These are phyloP conservation scores for Diaporthe vaccinii DNA, from an alignment of 2,329 filamentous ascomycete species.

Conservation along the genomic window DNA sequence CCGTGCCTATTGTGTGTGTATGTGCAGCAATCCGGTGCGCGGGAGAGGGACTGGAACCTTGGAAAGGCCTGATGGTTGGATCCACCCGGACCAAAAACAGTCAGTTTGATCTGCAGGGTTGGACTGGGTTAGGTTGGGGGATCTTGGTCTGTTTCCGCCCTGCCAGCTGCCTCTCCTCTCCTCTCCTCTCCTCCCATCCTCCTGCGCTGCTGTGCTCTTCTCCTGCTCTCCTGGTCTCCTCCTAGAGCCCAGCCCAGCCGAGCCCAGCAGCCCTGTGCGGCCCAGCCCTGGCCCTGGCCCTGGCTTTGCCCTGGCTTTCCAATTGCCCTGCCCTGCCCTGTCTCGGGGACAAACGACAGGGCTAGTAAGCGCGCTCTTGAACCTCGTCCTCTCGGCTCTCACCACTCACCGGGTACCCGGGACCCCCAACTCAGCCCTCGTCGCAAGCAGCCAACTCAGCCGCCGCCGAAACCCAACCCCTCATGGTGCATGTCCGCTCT, in stretches of 20 bases:
- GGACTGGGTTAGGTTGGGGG: conserved; percentile 26
- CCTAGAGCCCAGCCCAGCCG: neutral
- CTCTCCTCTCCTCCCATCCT: neutral
- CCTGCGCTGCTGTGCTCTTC: neutral
- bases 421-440: neutral
- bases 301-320: neutral
- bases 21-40: neutral
- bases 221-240: neutral
- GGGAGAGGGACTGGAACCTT: conserved; percentile 15
- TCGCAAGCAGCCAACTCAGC: neutral
- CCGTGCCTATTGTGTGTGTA: neutral
- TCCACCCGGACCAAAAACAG: conserved; percentile 33
- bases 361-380: conserved; percentile 22
- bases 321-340: neutral
- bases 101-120: conserved; percentile 31
- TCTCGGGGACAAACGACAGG: neutral
- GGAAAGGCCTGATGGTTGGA: conserved; percentile 24
- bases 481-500: neutral
- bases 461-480: conserved; percentile 7
- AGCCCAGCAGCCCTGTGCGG: neutral
- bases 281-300: neutral
- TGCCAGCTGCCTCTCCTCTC: conserved; percentile 4
- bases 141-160: conserved; percentile 27
- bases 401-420: neutral
- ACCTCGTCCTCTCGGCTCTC: conserved; percentile 1